phyloP scores from a whole-genome alignment of 176 grass and related monocot species.

The Eremochloa ophiuroides region DNA sequence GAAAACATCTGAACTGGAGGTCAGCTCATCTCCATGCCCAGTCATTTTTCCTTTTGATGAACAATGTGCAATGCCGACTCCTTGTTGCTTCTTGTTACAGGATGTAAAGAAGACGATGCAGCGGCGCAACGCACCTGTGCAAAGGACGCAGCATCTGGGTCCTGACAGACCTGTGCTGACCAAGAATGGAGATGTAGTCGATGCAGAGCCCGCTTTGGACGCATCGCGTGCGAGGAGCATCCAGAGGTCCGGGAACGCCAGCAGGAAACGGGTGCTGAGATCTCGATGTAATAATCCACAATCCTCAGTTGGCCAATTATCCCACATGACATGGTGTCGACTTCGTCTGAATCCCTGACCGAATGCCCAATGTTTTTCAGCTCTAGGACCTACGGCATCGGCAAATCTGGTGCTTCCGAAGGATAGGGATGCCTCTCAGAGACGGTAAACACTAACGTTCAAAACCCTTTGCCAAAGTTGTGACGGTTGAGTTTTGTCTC shows the following conservation, averaged over 20 bases:
- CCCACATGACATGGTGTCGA: neutral
- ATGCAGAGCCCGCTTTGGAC: conserved; percentile 21
- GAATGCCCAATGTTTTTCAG: conserved; percentile 26
- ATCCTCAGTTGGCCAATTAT: neutral
- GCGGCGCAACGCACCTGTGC: neutral
- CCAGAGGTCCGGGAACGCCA: conserved; percentile 31
- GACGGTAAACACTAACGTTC: conserved; percentile 19
- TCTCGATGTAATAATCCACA: conserved; percentile 36
- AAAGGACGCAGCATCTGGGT: neutral
- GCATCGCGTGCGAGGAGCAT: neutral
- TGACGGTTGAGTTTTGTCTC: neutral
- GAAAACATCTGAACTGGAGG: conserved; percentile 53
- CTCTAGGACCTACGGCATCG: conserved; percentile 35
- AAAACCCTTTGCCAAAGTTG: neutral
- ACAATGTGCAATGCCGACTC: neutral
- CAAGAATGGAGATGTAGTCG: conserved; percentile 12
- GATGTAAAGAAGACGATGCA: conserved; percentile 34
- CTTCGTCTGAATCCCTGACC: neutral
- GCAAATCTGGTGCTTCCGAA: neutral
- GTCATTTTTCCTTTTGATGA: neutral
- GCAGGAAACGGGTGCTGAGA: conserved; percentile 44
- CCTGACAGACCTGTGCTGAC: conserved; percentile 4
- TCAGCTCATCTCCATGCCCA: neutral
- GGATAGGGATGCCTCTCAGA: conserved; percentile 26
- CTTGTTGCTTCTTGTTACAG: neutral